These are phyloP conservation scores for Hemileccinum impolitum DNA, from an alignment of 768 basidiomycete species.

Conservation along the genomic window DNA sequence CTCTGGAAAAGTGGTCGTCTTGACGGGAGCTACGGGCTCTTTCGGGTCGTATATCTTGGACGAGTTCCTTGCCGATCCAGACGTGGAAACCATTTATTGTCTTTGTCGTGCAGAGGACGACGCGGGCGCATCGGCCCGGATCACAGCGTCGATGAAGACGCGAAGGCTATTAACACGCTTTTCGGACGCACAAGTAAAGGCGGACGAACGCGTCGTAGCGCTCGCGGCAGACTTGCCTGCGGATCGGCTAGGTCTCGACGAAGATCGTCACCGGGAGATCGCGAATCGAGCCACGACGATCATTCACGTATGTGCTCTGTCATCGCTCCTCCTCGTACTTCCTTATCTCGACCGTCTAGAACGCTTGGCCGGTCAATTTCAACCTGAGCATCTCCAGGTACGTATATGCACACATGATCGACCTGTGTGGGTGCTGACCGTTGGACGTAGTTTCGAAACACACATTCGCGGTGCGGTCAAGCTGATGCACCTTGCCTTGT, in stretches of 20 bases:
- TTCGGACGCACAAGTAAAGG: no score
- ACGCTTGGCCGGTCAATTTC: conserved; percentile 59
- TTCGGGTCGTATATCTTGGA: conserved; percentile 52
- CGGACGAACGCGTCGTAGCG: conserved; percentile 34
- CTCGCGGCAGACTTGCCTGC: conserved; percentile 42
- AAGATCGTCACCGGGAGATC: conserved; percentile 36
- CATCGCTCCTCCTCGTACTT: no score
- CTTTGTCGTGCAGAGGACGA: conserved; percentile 49
- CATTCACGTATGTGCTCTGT: conserved; percentile 37
- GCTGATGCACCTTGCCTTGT: conserved; percentile 46
- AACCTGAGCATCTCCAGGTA: conserved; percentile 34
- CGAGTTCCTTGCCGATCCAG: conserved; percentile 35
- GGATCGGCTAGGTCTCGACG: conserved; percentile 38
- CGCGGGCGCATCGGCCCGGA: conserved; percentile 38
- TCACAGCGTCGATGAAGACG: conserved; percentile 39
- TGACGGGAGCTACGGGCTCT: conserved; percentile 27
- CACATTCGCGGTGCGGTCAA: conserved; percentile 50
- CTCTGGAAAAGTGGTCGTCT: conserved; percentile 28
- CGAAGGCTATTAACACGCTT: conserved; percentile 24
- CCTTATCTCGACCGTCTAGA: conserved; percentile 28
- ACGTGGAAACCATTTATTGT: conserved; percentile 45
- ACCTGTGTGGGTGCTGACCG: conserved; percentile 1
- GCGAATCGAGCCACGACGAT: conserved; percentile 37
- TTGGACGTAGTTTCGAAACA: conserved; percentile 34
- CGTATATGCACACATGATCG: not conserved